phyloP scores from a whole-genome alignment of 352 stramenopile species.

The Globisporangium iwayamae region DNA sequence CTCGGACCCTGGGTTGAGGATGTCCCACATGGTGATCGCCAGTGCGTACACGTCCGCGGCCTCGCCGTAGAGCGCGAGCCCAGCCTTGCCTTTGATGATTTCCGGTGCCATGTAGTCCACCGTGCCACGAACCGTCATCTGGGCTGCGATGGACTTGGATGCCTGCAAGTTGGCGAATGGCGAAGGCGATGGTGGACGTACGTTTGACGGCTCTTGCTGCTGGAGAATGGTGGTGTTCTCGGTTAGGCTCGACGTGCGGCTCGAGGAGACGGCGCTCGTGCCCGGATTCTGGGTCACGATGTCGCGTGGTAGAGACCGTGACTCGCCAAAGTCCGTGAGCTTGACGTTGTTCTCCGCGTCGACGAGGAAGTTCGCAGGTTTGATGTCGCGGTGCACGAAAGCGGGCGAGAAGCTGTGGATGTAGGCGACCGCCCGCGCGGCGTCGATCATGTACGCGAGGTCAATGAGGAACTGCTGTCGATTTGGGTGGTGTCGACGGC shows the following conservation, averaged over 20 bases:
- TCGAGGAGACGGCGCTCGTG: neutral
- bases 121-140: conserved; percentile 66
- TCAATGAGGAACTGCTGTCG: conserved; percentile 53
- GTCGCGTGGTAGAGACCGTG: conserved; percentile 25
- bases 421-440: conserved; percentile 57
- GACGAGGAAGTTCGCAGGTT: conserved; percentile 80
- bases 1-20: conserved; percentile 45
- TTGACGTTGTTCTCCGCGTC: conserved; percentile 57
- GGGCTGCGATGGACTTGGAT: conserved; percentile 13
- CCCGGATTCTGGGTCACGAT: conserved; percentile 2
- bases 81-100: conserved; percentile 66
- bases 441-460: conserved; percentile 59
- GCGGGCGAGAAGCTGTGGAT: conserved; percentile 71
- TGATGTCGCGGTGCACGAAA: conserved; percentile 73
- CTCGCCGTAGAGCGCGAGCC: conserved; percentile 49
- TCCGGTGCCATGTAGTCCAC: conserved; percentile 83
- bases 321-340: conserved; percentile 79
- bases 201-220: neutral
- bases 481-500: conserved; percentile 12
- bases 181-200: neutral
- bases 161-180: conserved; percentile 10
- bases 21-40: conserved; percentile 75
- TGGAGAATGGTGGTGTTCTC: neutral
- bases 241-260: neutral
- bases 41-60: conserved; percentile 73